phyloP scores from a whole-genome alignment of 2,329 filamentous ascomycete species.

The Blumeria graminis region DNA sequence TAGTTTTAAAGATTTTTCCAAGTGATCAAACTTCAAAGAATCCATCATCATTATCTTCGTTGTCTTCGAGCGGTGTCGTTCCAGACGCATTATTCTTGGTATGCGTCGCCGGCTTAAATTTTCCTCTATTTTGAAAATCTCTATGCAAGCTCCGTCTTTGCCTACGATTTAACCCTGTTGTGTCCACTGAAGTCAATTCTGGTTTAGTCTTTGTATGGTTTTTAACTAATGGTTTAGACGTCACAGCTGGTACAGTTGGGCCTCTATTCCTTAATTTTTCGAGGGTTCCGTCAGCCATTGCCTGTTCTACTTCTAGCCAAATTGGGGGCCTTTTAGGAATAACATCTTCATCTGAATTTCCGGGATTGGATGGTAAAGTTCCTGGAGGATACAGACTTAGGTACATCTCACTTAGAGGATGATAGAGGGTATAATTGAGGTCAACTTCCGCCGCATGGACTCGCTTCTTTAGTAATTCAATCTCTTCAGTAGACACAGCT shows the following conservation, averaged over 20 bases:
- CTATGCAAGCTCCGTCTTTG: conserved; percentile 11
- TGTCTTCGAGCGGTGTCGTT: conserved; percentile 8
- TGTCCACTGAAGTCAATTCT: conserved; percentile 7
- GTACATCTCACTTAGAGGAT: conserved; percentile 47
- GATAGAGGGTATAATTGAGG: conserved; percentile 49
- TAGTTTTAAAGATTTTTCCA: too few species aligned
- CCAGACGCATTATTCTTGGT: conserved; percentile 9
- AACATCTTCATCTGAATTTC: conserved; percentile 7
- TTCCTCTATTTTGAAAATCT: conserved; percentile 7
- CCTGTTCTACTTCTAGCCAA: conserved; percentile 42
- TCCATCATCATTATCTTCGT: conserved; percentile 28
- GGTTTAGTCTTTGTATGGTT: conserved; percentile 5
- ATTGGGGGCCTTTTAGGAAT: conserved; percentile 22
- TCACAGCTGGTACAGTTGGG: conserved; percentile 2
- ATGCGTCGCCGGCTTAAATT: conserved; percentile 10
- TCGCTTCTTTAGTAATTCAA: conserved; percentile 25
- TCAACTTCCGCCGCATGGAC: conserved; percentile 51
- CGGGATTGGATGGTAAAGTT: conserved; percentile 14
- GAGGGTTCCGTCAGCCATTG: conserved; percentile 29
- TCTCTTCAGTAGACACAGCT: conserved; percentile 25
- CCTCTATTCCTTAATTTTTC: conserved; percentile 11
- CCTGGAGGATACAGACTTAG: conserved; percentile 31
- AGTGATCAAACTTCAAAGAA: conserved; percentile 25
- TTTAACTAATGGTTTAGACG: conserved; percentile 5
- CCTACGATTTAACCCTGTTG: conserved; percentile 12